Conservation (phyloP, 139 green algal genomes). For the Chlamydomonas sphaeroides region DNA sequence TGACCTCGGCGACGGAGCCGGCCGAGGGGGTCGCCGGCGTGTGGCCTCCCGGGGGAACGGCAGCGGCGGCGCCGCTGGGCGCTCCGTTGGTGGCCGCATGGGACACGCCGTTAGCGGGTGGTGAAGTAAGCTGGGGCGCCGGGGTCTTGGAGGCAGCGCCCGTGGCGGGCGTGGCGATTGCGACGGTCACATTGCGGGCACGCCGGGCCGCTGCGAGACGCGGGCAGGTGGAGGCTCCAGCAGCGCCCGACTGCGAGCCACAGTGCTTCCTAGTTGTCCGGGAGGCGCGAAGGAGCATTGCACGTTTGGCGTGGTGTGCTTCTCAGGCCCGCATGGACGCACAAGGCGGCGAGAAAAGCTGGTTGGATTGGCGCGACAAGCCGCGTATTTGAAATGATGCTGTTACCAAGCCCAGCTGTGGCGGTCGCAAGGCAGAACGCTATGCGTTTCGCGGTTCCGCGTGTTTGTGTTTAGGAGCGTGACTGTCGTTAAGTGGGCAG, state of each 20-base stretch:
- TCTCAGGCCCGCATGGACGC: background rate
- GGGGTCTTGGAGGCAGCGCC: background rate
- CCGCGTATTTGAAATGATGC: too few relatives aligned
- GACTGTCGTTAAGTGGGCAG: too few relatives aligned
- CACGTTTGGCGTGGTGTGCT: background rate
- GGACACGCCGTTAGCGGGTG: background rate
- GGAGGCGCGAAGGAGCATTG: background rate
- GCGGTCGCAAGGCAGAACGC: too few relatives aligned
- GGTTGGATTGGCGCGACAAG: too few relatives aligned
- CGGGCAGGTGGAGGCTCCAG: too few relatives aligned
- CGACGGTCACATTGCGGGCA: background rate
- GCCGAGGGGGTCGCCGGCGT: background rate
- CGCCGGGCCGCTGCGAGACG: too few relatives aligned
- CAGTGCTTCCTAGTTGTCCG: background rate
- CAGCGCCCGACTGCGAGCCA: too few relatives aligned
- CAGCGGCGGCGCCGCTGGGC: too few relatives aligned
- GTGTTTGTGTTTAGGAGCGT: too few relatives aligned
- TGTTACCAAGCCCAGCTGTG: too few relatives aligned
- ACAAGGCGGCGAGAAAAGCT: background rate
- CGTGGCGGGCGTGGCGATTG: background rate
- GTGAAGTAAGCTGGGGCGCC: background rate
- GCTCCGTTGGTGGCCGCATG: too few relatives aligned
- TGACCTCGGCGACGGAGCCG: conserved; percentile 17
- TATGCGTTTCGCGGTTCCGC: too few relatives aligned
- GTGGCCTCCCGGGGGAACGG: background rate